phyloP scores from a whole-genome alignment of 495 filamentous ascomycete genomes.

The Lentithecium fluviatile region DNA sequence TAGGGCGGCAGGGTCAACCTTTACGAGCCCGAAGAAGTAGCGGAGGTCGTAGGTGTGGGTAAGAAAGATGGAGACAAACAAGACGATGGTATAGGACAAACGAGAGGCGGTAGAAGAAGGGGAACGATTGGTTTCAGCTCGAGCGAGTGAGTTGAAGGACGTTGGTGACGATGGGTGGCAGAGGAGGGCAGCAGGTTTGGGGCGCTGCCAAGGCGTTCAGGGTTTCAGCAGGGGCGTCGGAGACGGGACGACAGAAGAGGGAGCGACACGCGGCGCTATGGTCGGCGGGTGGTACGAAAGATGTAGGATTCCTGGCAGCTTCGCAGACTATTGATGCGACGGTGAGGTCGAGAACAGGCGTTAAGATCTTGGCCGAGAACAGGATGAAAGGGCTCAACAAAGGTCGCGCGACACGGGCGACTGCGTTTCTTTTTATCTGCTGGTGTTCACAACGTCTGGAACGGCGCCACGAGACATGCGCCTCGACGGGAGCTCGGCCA shows the following conservation, averaged over 20 bases:
- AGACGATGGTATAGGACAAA: neutral
- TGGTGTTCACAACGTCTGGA: neutral
- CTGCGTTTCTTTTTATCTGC: conserved; percentile 6
- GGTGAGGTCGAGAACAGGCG: conserved; percentile 5
- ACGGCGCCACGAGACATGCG: conserved; percentile 21
- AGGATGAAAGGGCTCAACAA: neutral
- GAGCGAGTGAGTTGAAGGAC: conserved; percentile 28
- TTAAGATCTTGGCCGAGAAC: conserved; percentile 13
- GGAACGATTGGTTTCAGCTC: conserved; percentile 19
- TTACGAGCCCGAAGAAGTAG: conserved; percentile 26
- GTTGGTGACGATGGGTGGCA: conserved; percentile 6
- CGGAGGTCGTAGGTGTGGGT: neutral
- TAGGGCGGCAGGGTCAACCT: conserved; percentile 36
- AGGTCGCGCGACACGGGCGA: neutral
- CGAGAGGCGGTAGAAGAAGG: neutral
- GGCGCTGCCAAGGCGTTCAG: neutral
- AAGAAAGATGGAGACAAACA: neutral
- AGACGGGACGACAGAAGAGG: conserved; percentile 5
- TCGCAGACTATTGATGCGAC: neutral
- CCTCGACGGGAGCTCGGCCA: conserved; percentile 7
- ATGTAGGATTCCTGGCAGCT: neutral
- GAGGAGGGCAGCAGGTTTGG: conserved; percentile 5
- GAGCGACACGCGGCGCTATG: conserved; percentile 6
- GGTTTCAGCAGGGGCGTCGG: conserved; percentile 12
- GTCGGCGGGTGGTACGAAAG: neutral